Evolutionary conservation across 306 rosid species (phyloP).

Genomic region (Rosa persica): DNA sequence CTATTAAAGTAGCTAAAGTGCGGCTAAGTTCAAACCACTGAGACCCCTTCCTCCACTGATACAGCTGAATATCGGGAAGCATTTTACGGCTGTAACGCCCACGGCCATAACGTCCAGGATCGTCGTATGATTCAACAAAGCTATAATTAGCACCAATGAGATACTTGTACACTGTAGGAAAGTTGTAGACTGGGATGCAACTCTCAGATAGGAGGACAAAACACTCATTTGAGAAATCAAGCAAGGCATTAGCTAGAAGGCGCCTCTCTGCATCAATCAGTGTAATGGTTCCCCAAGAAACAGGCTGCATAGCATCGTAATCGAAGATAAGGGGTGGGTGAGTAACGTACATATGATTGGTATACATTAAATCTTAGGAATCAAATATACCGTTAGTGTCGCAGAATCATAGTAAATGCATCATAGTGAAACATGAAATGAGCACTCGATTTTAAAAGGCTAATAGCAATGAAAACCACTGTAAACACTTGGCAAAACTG

Average conservation of each 20-base stretch:
- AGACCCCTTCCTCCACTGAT: slow-evolving; percentile 90
- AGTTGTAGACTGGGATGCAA: slow-evolving; percentile 87
- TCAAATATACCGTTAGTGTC: not conserved
- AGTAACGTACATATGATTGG: not conserved
- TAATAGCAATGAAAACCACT: not conserved
- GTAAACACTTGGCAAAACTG: not conserved
- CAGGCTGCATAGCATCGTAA: slow-evolving; percentile 43
- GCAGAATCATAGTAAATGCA: not conserved
- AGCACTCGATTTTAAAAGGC: not conserved
- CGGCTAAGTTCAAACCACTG: slow-evolving; percentile 86
- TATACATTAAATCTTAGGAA: not conserved
- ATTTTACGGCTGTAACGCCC: slow-evolving; percentile 84
- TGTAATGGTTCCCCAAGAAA: slow-evolving; percentile 78
- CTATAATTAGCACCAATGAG: slow-evolving; percentile 60
- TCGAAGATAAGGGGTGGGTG: not conserved
- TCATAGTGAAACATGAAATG: not conserved
- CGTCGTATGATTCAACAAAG: slow-evolving; percentile 85
- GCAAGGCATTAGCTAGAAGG: slow-evolving; percentile 83
- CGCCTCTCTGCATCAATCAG: slow-evolving; percentile 91
- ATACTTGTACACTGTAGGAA: slow-evolving; percentile 70
- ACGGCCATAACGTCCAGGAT: slow-evolving; percentile 80
- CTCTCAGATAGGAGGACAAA: slow-evolving; percentile 93
- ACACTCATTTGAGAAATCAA: slow-evolving; percentile 84
- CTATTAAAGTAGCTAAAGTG: slow-evolving; percentile 44
- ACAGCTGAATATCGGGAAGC: slow-evolving; percentile 77